Percentiles rank a stretch among this genome's conserved stretches.
Evolutionary conservation across 2,329 filamentous ascomycete genomes (phyloP).

Genomic region (Alternaria longipes): DNA sequence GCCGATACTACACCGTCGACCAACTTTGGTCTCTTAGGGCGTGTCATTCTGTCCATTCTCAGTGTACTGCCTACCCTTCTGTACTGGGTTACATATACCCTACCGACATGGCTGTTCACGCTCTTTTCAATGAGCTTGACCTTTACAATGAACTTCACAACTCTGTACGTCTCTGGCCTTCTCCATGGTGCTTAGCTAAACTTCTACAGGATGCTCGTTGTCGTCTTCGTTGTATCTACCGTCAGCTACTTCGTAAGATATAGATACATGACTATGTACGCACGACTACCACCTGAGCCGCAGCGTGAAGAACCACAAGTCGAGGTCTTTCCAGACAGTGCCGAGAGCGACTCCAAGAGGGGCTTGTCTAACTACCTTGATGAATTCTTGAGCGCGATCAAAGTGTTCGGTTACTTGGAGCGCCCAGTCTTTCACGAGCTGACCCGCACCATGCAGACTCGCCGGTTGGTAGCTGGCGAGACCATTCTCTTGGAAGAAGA

Average conservation of each 20-base stretch:
- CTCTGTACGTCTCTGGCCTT: conserved; percentile 69
- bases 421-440: conserved; percentile 97
- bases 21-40: conserved; percentile 57
- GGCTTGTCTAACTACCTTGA: conserved; percentile 96
- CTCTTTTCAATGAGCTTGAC: conserved; percentile 93
- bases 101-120: conserved; percentile 89
- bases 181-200: conserved; percentile 35
- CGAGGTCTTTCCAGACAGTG: conserved; percentile 91
- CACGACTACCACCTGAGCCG: conserved; percentile 89
- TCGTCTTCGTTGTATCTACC: conserved; percentile 79
- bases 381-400: conserved; percentile 97
- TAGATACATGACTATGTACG: conserved; percentile 96
- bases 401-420: conserved; percentile 97
- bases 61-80: conserved; percentile 66
- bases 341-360: conserved; percentile 88
- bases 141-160: conserved; percentile 98
- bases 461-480: conserved; percentile 94
- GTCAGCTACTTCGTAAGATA: conserved; percentile 95
- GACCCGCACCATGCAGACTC: conserved; percentile 96
- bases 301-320: conserved; percentile 95
- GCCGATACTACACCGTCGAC: conserved; percentile 37
- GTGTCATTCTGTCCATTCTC: conserved; percentile 59
- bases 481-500: conserved; percentile 96
- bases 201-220: conserved; percentile 64
- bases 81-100: conserved; percentile 85